Conservation (phyloP, 73 alveolate genomes). For the Paramecium pentaurelia region DNA sequence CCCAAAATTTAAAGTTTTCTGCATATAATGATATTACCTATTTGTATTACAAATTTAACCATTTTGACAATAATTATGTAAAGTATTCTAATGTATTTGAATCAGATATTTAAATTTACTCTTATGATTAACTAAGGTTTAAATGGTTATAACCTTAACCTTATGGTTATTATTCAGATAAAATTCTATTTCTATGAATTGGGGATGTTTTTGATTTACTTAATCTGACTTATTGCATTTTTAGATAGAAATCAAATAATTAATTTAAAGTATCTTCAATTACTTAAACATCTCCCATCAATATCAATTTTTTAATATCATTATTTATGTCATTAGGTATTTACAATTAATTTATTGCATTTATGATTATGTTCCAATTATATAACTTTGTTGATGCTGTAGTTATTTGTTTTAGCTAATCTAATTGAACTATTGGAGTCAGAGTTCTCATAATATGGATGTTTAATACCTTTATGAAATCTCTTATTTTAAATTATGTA, state of each 20-base stretch:
- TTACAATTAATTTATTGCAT: not conserved
- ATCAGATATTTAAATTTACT: not conserved
- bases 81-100: not conserved
- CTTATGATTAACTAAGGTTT: not conserved
- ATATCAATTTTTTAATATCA: conserved; percentile 22
- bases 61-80: not conserved
- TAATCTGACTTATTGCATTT: not conserved
- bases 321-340: not conserved
- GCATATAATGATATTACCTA: conserved; percentile 14
- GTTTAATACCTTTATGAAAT: not conserved
- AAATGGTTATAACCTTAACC: not conserved
- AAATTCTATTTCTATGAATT: not conserved
- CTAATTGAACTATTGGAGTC: not conserved
- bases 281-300: conserved; percentile 12
- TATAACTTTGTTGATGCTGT: not conserved
- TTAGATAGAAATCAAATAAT: not conserved
- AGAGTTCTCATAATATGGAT: not conserved
- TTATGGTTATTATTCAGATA: not conserved
- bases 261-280: not conserved
- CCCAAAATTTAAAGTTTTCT: conserved; percentile 1
- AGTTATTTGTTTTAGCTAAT: not conserved
- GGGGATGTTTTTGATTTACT: not conserved
- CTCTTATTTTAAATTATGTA: not conserved
- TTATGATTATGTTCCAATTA: not conserved
- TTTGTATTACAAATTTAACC: not conserved